Evolutionary conservation across 164 flowering plant genomes (phyloP).

Genomic region (Vitis labrusca): DNA sequence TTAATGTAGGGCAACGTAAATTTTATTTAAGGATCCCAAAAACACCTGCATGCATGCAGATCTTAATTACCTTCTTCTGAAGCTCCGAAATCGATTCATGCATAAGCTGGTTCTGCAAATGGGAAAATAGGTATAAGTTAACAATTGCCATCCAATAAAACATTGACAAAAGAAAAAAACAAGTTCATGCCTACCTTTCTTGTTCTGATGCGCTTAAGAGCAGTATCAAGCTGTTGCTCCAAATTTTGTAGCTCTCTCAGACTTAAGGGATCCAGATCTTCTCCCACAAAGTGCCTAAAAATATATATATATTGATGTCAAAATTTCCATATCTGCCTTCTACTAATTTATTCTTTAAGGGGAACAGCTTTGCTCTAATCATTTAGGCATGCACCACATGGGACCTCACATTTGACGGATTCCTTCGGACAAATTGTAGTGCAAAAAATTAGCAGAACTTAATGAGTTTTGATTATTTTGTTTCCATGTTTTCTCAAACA

Average conservation of each 20-base stretch:
- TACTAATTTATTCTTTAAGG: too few species aligned
- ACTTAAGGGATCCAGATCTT: slow-evolving; percentile 61
- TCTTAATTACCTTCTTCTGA: slow-evolving; percentile 55
- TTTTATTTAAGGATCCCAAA: too few species aligned
- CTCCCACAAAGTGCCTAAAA: slow-evolving; percentile 60
- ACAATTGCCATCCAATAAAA: background rate
- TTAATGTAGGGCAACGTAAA: too few species aligned
- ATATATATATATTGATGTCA: background rate
- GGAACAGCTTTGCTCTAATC: too few species aligned
- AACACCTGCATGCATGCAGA: background rate
- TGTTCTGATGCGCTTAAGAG: slow-evolving; percentile 62
- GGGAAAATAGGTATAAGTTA: background rate
- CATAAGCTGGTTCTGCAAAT: slow-evolving; percentile 63
- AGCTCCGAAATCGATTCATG: slow-evolving; percentile 60
- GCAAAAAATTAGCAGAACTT: too few species aligned
- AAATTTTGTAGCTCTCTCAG: slow-evolving; percentile 71
- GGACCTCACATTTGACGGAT: too few species aligned
- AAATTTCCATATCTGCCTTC: background rate
- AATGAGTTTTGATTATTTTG: too few species aligned
- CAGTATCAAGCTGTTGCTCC: slow-evolving; percentile 76
- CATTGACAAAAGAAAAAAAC: background rate
- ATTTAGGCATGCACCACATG: too few species aligned
- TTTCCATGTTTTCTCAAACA: too few species aligned
- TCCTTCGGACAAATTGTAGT: too few species aligned
- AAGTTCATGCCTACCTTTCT: slow-evolving; percentile 47